phyloP scores from a whole-genome alignment of 345 rosid species.

The Carallia pectinifolia region DNA sequence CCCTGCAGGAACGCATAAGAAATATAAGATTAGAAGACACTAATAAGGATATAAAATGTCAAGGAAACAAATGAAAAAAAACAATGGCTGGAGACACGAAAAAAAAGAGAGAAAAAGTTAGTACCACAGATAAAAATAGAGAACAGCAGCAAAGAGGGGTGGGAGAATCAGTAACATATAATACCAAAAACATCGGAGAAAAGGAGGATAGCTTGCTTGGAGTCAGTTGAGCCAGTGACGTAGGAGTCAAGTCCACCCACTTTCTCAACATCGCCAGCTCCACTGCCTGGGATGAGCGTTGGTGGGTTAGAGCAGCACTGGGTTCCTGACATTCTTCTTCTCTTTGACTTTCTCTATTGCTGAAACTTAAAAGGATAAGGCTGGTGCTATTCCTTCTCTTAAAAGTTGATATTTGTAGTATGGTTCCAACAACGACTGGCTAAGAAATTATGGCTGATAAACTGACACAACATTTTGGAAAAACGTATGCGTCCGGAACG shows the following conservation, averaged over 20 bases:
- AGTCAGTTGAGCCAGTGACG: slow-evolving; percentile 55
- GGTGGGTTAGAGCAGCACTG: slow-evolving; percentile 85
- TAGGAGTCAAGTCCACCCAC: slow-evolving; percentile 64
- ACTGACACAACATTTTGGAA: no score
- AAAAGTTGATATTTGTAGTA: no score
- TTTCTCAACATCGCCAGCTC: slow-evolving; percentile 59
- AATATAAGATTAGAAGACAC: slow-evolving; percentile 15
- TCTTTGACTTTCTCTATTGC: neutral
- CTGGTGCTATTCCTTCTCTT: no score
- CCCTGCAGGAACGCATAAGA: slow-evolving; percentile 43
- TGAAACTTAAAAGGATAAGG: no score
- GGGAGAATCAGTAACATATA: neutral
- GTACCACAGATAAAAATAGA: neutral
- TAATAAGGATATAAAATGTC: neutral
- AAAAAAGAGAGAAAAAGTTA: neutral
- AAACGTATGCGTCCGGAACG: neutral
- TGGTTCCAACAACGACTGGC: no score
- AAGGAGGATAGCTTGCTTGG: slow-evolving; percentile 61
- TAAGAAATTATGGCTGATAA: neutral
- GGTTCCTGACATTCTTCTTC: slow-evolving; percentile 49
- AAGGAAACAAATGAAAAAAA: neutral
- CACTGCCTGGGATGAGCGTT: slow-evolving; percentile 40
- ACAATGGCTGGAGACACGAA: neutral
- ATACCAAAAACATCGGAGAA: slow-evolving; percentile 59
- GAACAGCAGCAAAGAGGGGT: neutral